Evolutionary conservation across 1,284 basidiomycete genomes (phyloP).

Genomic region (Trametes versicolor): DNA sequence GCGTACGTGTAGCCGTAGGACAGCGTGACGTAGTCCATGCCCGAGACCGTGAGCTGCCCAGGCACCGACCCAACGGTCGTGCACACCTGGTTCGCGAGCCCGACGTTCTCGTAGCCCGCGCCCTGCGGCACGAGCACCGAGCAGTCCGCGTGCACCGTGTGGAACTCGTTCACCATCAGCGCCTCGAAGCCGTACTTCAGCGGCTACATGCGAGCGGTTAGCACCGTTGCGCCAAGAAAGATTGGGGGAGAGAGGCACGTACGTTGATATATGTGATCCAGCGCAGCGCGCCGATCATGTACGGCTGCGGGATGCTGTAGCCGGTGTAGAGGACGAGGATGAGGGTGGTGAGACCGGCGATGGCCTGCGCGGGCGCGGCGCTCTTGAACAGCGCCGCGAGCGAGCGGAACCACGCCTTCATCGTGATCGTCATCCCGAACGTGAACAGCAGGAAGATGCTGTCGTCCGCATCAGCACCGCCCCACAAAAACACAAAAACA

Average conservation of each 20-base stretch:
- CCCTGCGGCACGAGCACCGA: constrained; percentile 55
- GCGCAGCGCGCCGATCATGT: constrained; percentile 69
- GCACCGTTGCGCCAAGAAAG: constrained; percentile 1
- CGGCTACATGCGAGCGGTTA: constrained; percentile 44
- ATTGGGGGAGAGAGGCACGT: constrained; percentile 36
- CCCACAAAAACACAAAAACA: too few species aligned
- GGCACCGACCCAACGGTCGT: constrained; percentile 62
- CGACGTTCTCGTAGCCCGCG: constrained; percentile 61
- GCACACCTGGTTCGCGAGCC: constrained; percentile 68
- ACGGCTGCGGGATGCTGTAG: constrained; percentile 59
- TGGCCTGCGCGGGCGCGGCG: constrained; percentile 64
- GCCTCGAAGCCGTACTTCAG: constrained; percentile 62
- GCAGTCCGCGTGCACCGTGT: constrained; percentile 53
- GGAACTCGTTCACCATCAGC: constrained; percentile 67
- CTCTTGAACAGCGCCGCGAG: constrained; percentile 63
- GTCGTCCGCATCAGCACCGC: constrained; percentile 2
- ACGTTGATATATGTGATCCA: constrained; percentile 76
- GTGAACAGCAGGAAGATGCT: constrained; percentile 66
- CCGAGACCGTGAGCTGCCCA: constrained; percentile 58
- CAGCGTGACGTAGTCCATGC: constrained; percentile 61
- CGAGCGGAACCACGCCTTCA: constrained; percentile 70
- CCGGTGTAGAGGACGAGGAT: constrained; percentile 59
- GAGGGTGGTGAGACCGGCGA: constrained; percentile 65
- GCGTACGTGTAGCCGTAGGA: constrained; percentile 70
- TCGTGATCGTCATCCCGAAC: constrained; percentile 60